Percentiles rank a stretch among this genome's conserved stretches.
Evolutionary conservation across 352 stramenopile species (phyloP).

Genomic region (Pythium rishiriense): DNA sequence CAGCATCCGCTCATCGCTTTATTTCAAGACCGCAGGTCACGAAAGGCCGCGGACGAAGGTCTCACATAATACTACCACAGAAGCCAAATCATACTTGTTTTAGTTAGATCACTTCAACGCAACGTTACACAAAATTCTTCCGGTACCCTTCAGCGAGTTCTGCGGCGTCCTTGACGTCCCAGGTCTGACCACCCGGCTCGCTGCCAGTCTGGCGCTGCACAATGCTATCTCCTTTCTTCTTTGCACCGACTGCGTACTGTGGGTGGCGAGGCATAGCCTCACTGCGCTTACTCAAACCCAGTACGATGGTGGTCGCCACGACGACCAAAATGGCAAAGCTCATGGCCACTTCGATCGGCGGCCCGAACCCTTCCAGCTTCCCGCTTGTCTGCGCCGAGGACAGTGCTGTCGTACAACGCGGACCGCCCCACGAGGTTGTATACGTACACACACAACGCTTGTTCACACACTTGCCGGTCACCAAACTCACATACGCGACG

Average conservation of each 20-base stretch:
- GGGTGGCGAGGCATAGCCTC: background rate
- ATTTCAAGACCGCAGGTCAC: background rate
- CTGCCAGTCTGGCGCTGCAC: background rate
- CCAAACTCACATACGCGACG: constrained; percentile 1
- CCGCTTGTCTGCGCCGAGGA: constrained; percentile 31
- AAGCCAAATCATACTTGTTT: background rate
- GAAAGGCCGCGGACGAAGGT: background rate
- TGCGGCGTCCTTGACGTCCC: background rate
- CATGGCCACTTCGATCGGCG: constrained; percentile 40
- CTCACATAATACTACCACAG: background rate
- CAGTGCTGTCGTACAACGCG: constrained; percentile 41
- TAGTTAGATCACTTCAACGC: background rate
- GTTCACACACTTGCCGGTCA: constrained; percentile 11
- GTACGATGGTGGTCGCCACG: constrained; percentile 31
- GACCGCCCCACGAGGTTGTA: constrained; percentile 50
- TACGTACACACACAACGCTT: constrained; percentile 18
- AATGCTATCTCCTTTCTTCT: background rate
- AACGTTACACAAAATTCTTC: constrained; percentile 54
- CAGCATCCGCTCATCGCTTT: constrained; percentile 33
- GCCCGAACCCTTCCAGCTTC: constrained; percentile 38
- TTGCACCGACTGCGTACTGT: background rate
- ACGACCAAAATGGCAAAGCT: constrained; percentile 34
- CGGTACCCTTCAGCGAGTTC: constrained; percentile 39
- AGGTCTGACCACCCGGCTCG: background rate
- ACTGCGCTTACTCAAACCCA: constrained; percentile 25